Evolutionary conservation across 768 basidiomycete genomes (phyloP), one percentile per base, ranked within the genome.

Genomic region (Lenzites betulinus): DNA sequence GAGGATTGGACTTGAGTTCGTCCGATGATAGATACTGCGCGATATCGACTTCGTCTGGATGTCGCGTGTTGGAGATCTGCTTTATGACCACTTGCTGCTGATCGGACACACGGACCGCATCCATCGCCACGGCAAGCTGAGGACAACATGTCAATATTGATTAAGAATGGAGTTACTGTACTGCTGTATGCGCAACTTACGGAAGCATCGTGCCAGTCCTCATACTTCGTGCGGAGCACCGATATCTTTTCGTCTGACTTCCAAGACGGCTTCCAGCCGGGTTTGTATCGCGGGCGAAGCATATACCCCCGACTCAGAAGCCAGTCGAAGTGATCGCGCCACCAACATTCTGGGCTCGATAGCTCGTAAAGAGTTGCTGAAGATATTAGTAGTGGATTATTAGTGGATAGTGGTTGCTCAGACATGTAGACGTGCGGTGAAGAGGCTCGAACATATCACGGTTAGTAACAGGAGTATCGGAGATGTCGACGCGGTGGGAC

Each of bases 1-100:
- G 51, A 0, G 70, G 69, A 39, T 73, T 66, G 7, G 61, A 59
- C 2, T 53, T 22, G 6, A 72, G 57, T 7, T 62, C 53, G 20
- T 66, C 65, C 0, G 67, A 54, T 15, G 64, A 67, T 15, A 77
- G 60, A 36, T 57, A 68, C 20, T 58, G 54, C 6, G 30, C 23
- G n/a, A 77, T 73, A 0, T 63, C 56, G 12, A 66, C 59, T 55
- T 74, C 75, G 9, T 68, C 47, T 1, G 67, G 69, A 49, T 67
- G 66, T 38, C 28, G 7, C 3, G 2, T 18, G 15, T 18, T 59
- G 36, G 59, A 51, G 20, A 71, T 33, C 16, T 48, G 38, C 41
- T 71, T 68, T 6, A 72, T 58, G 15, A 48, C 38, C 15, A 72
- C 71, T 8, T 51, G 20, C 5, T n/a, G 25, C 5, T 67, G 65